phyloP scores from a whole-genome alignment of 768 basidiomycete genomes.

The Termitomyces heimii region DNA sequence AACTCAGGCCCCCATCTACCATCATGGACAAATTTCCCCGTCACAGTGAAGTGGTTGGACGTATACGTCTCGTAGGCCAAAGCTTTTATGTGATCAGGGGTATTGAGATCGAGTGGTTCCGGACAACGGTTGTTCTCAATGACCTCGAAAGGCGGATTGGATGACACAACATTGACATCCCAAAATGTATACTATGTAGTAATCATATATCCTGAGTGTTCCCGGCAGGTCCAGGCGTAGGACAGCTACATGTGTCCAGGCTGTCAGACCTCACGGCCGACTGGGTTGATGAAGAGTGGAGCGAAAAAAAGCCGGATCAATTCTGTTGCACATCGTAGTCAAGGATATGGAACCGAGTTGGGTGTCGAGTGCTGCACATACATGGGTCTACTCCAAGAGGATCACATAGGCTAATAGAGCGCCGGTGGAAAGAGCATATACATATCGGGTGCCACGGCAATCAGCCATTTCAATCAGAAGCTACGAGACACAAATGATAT shows the following conservation, averaged over 20 bases:
- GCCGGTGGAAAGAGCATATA: neutral
- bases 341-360: too few relatives aligned
- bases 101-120: neutral
- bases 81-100: too few relatives aligned
- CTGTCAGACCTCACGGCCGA: slow-evolving; percentile 4
- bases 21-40: neutral
- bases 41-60: neutral
- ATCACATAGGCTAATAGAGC: slow-evolving; percentile 3
- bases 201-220: neutral
- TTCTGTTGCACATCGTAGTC: neutral
- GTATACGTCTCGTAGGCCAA: neutral
- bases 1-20: neutral
- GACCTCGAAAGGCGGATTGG: neutral
- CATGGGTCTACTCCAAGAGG: too few relatives aligned
- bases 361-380: neutral
- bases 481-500: slow-evolving; percentile 5
- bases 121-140: neutral
- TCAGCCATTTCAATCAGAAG: slow-evolving; percentile 1
- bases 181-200: neutral
- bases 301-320: neutral
- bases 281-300: neutral
- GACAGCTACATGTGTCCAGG: neutral
- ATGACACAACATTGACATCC: neutral
- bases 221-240: neutral
- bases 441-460: neutral